These are phyloP conservation scores for Gynandropsis gynandra DNA, from an alignment of 345 rosid species.

Conservation along the genomic window DNA sequence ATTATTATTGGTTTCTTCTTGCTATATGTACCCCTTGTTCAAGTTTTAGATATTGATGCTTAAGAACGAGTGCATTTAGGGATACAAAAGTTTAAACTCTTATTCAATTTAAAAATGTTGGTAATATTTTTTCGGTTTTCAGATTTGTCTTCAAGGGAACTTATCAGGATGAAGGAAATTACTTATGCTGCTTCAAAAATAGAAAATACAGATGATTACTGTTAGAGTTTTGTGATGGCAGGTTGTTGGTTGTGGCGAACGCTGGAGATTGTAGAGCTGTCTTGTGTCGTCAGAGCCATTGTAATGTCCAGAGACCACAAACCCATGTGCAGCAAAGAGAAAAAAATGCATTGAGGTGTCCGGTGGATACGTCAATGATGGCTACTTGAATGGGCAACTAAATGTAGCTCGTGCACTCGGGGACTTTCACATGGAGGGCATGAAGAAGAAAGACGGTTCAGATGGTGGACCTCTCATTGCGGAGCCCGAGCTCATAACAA, in stretches of 20 bases:
- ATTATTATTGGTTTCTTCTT: no score
- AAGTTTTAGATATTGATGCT: no score
- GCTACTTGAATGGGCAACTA: conserved; percentile 72
- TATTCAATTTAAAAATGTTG: no score
- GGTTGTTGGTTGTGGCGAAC: conserved; percentile 77
- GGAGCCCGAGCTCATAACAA: conserved; percentile 70
- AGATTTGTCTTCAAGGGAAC: no score
- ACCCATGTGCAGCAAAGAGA: conserved; percentile 57
- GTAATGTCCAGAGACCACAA: conserved; percentile 92
- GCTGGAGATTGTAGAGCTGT: conserved; percentile 94
- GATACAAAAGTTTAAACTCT: no score
- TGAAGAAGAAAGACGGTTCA: conserved; percentile 43
- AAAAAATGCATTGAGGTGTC: conserved; percentile 61
- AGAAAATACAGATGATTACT: no score
- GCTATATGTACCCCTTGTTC: no score
- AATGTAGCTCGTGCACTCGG: conserved; percentile 90
- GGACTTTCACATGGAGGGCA: conserved; percentile 87
- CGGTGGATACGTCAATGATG: conserved; percentile 61
- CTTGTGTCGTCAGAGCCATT: conserved; percentile 61
- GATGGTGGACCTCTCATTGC: conserved; percentile 75
- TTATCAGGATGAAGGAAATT: no score
- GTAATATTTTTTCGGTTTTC: no score
- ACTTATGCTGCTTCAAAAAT: no score
- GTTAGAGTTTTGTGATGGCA: conserved; percentile 24
- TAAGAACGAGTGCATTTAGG: no score